These are phyloP conservation scores for Stellera chamaejasme DNA, from an alignment of 345 rosid genomes.

Conservation along the genomic window DNA sequence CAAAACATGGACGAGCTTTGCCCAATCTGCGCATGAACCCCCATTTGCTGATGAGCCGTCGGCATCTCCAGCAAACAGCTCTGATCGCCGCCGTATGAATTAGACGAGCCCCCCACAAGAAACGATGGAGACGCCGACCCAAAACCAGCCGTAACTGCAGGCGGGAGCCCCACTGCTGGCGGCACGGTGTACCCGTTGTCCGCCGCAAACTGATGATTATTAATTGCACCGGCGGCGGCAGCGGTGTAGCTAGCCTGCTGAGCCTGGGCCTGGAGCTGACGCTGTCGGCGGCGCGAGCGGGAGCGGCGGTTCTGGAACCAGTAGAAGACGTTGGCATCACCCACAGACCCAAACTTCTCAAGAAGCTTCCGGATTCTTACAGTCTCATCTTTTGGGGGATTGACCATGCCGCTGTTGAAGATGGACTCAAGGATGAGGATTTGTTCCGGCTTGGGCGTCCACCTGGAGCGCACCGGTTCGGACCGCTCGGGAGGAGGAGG, in stretches of 20 bases:
- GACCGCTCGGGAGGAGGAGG: conserved; percentile 34
- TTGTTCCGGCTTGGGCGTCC: conserved; percentile 99
- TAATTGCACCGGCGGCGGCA: conserved; percentile 22
- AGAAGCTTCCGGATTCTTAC: conserved; percentile 81
- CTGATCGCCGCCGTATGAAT: conserved; percentile 42
- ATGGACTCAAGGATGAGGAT: conserved; percentile 96
- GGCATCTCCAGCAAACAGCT: conserved; percentile 36
- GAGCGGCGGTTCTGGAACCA: conserved; percentile 99
- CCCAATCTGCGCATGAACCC: conserved; percentile 42
- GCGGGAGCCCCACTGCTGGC: conserved; percentile 25
- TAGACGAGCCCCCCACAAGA: conserved; percentile 37
- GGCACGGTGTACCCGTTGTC: conserved; percentile 19
- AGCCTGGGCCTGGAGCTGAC: conserved; percentile 77
- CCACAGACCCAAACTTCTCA: conserved; percentile 87
- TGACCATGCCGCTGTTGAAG: conserved; percentile 97
- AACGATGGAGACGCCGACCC: conserved; percentile 26
- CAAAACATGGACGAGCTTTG: conserved; percentile 47
- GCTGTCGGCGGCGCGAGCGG: conserved; percentile 91
- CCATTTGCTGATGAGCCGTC: conserved; percentile 35
- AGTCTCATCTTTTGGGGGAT: conserved; percentile 95
- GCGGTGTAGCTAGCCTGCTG: conserved; percentile 8
- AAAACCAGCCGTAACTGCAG: conserved; percentile 12
- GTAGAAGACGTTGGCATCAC: conserved; percentile 97
- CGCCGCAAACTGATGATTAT: conserved; percentile 14
- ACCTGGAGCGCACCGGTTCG: conserved; percentile 85